phyloP scores from a whole-genome alignment of 1,139 yeast genomes.

The Diutina siamensis region DNA sequence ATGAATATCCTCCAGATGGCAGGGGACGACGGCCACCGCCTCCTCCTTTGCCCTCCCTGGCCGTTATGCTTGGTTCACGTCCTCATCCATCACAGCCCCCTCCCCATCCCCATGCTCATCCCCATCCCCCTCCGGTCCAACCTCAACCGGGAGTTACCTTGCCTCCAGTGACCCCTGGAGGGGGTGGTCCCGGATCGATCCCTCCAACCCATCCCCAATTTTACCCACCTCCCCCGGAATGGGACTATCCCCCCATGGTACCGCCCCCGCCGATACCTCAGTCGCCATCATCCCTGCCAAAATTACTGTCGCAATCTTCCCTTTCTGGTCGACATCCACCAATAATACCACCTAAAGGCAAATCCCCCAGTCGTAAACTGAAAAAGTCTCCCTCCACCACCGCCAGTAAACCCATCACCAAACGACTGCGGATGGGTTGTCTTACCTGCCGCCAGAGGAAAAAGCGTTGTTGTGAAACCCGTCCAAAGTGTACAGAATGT shows the following conservation, averaged over 20 bases:
- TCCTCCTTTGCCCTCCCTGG: background rate
- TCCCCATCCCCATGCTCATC: background rate
- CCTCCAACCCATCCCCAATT: background rate
- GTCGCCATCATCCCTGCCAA: background rate
- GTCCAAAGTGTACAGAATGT: constrained; percentile 35
- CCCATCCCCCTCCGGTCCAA: background rate
- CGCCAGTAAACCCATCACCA: constrained; percentile 9
- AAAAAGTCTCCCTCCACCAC: background rate
- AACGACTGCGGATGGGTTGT: constrained; percentile 35
- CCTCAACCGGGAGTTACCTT: background rate
- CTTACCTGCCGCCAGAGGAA: constrained; percentile 35
- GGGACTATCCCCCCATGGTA: background rate
- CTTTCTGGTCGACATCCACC: background rate
- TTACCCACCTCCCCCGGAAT: background rate
- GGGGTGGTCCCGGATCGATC: too few relatives aligned
- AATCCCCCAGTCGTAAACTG: background rate
- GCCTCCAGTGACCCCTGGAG: background rate
- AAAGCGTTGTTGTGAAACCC: constrained; percentile 33
- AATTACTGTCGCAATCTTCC: background rate
- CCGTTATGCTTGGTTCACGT: background rate
- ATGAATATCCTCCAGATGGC: background rate
- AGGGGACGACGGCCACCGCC: background rate
- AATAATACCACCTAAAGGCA: background rate
- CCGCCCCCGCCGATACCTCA: background rate
- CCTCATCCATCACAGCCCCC: background rate